These are phyloP conservation scores for Fusarium citri DNA, from an alignment of 2,329 filamentous ascomycete species.

Conservation along the genomic window DNA sequence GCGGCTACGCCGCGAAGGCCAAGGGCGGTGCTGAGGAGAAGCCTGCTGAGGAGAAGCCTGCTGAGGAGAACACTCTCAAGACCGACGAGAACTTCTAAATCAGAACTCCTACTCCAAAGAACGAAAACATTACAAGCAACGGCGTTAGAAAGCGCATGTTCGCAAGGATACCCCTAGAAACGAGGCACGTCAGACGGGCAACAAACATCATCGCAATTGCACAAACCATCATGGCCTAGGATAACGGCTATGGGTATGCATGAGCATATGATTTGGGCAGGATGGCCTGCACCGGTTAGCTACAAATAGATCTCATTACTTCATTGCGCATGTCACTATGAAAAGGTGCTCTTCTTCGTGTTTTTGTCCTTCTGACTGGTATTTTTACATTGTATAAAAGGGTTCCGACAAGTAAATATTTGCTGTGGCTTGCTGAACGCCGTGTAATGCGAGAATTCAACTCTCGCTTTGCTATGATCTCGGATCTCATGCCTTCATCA, in stretches of 20 bases:
- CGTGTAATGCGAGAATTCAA: constrained; percentile 32
- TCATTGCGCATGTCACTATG: neutral
- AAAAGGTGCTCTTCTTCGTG: neutral
- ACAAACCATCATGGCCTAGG: neutral
- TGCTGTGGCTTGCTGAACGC: constrained; percentile 34
- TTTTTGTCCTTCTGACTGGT: neutral
- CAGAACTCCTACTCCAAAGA: neutral
- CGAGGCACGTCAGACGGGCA: constrained; percentile 12
- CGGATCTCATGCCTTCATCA: constrained; percentile 21
- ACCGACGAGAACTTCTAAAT: constrained; percentile 40
- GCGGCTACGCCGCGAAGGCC: constrained; percentile 43
- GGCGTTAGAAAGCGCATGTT: constrained; percentile 22
- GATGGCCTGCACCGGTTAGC: constrained; percentile 3
- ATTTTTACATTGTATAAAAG: neutral
- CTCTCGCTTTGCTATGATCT: constrained; percentile 28
- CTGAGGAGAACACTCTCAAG: constrained; percentile 30
- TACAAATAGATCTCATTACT: constrained; percentile 23
- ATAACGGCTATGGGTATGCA: neutral
- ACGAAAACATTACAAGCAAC: constrained; percentile 4
- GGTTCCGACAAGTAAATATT: constrained; percentile 33
- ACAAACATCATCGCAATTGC: constrained; percentile 14
- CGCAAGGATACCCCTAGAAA: constrained; percentile 39
- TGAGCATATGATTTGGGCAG: neutral
- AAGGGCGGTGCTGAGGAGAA: constrained; percentile 34
- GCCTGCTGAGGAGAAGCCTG: constrained; percentile 21